Percentiles rank a stretch among this genome's conserved stretches.
phyloP scores from a whole-genome alignment of 306 rosid species.

The Prosopis cineraria region DNA sequence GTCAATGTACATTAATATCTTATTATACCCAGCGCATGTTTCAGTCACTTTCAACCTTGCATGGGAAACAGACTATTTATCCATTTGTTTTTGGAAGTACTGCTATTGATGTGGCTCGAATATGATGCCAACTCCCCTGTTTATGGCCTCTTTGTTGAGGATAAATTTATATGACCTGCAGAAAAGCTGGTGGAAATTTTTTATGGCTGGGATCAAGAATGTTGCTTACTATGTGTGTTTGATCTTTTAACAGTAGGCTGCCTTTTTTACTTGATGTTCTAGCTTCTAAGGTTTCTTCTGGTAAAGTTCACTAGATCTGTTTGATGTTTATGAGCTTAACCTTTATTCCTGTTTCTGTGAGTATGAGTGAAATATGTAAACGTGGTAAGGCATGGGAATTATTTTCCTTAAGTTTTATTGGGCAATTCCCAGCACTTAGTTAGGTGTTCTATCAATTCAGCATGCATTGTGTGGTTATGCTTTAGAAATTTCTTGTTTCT shows the following conservation, averaged over 20 bases:
- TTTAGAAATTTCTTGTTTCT: constrained; percentile 24
- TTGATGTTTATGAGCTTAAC: not conserved
- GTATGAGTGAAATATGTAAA: constrained; percentile 12
- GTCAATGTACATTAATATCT: not conserved
- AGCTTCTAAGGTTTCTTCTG: not conserved
- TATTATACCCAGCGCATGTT: not conserved
- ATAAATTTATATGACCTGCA: not conserved
- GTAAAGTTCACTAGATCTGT: not conserved
- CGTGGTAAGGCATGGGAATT: not conserved
- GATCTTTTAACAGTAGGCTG: not conserved
- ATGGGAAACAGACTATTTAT: not conserved
- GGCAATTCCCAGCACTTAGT: constrained; percentile 24
- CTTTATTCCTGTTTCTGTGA: constrained; percentile 2
- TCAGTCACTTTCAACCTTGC: constrained; percentile 16
- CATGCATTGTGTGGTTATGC: constrained; percentile 1
- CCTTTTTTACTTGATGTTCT: not conserved
- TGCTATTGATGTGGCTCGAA: not conserved
- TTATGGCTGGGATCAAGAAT: not conserved
- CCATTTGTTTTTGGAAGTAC: constrained; percentile 1
- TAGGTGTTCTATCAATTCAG: not conserved
- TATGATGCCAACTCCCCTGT: not conserved
- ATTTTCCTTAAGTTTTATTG: not conserved
- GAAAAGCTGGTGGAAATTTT: not conserved
- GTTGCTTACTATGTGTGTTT: not conserved
- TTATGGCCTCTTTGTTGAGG: constrained; percentile 7